Evolutionary conservation across 768 basidiomycete species (phyloP).

Genomic region (Lentinula aciculospora): DNA sequence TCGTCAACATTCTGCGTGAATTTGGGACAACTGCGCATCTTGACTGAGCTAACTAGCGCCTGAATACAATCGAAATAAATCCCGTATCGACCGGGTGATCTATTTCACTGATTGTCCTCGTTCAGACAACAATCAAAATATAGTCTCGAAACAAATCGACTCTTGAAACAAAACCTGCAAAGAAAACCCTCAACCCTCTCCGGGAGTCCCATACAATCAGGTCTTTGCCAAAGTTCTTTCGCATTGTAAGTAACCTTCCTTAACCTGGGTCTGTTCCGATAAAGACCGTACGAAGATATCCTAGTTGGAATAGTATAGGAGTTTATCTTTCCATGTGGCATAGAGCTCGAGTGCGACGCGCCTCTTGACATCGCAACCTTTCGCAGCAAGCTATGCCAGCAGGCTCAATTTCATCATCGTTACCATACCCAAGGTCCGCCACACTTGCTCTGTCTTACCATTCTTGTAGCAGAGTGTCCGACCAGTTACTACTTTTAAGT

Average conservation of each 20-base stretch:
- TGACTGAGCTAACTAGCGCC: background rate
- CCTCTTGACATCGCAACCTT: background rate
- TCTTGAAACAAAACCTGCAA: background rate
- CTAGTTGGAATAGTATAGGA: too few species aligned
- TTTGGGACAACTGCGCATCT: background rate
- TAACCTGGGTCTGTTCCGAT: too few species aligned
- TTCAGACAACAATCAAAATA: background rate
- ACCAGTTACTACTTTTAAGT: background rate
- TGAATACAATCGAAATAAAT: background rate
- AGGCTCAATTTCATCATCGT: too few species aligned
- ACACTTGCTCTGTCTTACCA: background rate
- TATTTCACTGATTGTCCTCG: background rate
- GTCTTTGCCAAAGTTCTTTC: too few species aligned
- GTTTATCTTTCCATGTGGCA: too few species aligned
- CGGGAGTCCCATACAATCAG: too few species aligned
- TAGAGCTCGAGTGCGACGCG: too few species aligned
- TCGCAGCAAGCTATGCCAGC: background rate
- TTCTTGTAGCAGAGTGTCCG: background rate
- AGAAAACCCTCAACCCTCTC: too few species aligned
- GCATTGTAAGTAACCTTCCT: too few species aligned
- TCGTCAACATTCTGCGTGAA: background rate
- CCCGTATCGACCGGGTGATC: background rate
- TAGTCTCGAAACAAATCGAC: background rate
- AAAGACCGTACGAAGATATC: too few species aligned
- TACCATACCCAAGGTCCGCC: too few species aligned